Evolutionary conservation across 148 eudicot species (phyloP).

Genomic region (Linanthus parryae): DNA sequence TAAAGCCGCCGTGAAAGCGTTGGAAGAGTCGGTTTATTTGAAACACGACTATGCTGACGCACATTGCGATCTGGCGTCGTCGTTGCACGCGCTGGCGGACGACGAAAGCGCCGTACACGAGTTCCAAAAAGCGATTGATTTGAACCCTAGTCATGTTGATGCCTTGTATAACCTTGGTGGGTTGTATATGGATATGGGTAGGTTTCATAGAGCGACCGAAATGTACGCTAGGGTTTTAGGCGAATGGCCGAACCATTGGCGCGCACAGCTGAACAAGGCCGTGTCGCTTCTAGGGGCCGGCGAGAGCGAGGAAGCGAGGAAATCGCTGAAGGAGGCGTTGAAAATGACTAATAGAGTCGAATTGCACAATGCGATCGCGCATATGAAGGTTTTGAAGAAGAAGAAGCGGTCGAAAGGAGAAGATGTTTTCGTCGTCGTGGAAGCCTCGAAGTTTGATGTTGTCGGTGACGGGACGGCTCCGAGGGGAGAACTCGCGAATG

Average conservation of each 20-base stretch:
- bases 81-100: conserved; percentile 83
- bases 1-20: conserved; percentile 90
- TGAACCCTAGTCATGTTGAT: conserved; percentile 91
- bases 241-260: conserved; percentile 92
- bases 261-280: conserved; percentile 91
- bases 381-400: conserved; percentile 90
- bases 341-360: conserved; percentile 98
- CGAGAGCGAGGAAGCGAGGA: conserved; percentile 91
- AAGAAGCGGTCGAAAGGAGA: conserved; percentile 71
- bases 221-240: conserved; percentile 95
- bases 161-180: conserved; percentile 96
- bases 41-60: conserved; percentile 96
- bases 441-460: conserved; percentile 62
- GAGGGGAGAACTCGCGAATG: conserved; percentile 70
- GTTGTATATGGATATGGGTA: conserved; percentile 95
- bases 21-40: conserved; percentile 87
- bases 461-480: conserved; percentile 65
- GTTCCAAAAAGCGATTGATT: conserved; percentile 96
- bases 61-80: conserved; percentile 91
- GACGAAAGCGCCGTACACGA: conserved; percentile 90
- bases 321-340: conserved; percentile 87
- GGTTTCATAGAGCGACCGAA: conserved; percentile 96
- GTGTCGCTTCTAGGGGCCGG: conserved; percentile 94
- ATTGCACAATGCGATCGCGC: conserved; percentile 87
- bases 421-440: conserved; percentile 50